Evolutionary conservation across 441 rosid genomes (phyloP).

Genomic region (Lepidium campestre): DNA sequence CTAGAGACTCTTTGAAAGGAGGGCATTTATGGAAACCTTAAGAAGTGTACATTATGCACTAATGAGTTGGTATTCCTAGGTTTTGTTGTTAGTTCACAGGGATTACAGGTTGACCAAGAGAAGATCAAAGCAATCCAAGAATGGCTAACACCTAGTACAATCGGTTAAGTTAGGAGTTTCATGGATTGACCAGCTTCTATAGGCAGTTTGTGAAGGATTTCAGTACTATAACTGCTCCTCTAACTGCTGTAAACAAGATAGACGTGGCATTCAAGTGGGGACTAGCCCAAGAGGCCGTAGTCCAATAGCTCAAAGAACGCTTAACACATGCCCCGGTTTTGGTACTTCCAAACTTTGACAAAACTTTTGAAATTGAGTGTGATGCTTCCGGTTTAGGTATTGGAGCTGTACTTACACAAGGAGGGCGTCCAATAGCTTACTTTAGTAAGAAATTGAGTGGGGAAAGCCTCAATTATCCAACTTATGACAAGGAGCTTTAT

Average conservation of each 20-base stretch:
- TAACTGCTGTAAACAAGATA: background rate
- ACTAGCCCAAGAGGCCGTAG: background rate
- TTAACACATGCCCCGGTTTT: too few relatives aligned
- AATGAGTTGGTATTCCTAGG: background rate
- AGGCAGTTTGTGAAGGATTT: background rate
- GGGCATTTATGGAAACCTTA: background rate
- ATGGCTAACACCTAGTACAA: background rate
- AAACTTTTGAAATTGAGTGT: too few relatives aligned
- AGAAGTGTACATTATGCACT: background rate
- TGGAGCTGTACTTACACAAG: too few relatives aligned
- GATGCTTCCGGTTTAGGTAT: too few relatives aligned
- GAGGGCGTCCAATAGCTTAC: too few relatives aligned
- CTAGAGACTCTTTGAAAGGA: accelerated
- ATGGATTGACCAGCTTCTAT: background rate
- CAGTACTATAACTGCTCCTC: background rate
- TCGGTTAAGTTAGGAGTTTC: background rate
- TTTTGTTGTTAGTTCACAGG: background rate
- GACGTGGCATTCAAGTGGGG: background rate
- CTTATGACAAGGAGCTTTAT: too few relatives aligned
- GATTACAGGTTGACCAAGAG: background rate
- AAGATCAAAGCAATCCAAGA: background rate
- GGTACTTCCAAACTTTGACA: too few relatives aligned
- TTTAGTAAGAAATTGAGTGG: too few relatives aligned
- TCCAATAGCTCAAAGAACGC: too few relatives aligned
- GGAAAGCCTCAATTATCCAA: too few relatives aligned